Evolutionary conservation across 257 asterid genomes (phyloP).

Genomic region (Salvia miltiorrhiza): DNA sequence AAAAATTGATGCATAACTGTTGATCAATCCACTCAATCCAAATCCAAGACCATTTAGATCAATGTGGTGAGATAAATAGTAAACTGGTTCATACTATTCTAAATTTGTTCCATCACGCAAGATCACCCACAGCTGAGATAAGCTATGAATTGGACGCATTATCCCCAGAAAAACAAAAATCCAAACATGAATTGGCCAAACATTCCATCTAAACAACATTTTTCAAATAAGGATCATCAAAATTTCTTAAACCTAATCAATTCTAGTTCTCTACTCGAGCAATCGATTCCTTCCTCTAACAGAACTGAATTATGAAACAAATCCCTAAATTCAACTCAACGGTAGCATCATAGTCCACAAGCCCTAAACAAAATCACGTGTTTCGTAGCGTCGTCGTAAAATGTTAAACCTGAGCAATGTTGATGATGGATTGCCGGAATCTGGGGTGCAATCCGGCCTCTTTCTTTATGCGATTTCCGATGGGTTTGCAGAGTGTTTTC

Average conservation of each 20-base stretch:
- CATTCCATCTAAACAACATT: neutral
- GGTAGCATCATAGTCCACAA: neutral
- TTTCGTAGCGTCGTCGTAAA: neutral
- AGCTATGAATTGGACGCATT: neutral
- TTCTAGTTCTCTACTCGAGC: neutral
- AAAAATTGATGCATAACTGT: neutral
- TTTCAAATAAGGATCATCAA: neutral
- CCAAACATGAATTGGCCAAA: neutral
- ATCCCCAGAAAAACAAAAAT: neutral
- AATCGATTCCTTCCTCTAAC: neutral
- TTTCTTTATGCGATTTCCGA: constrained; percentile 74
- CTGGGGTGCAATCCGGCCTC: constrained; percentile 67
- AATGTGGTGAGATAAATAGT: neutral
- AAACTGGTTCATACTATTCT: no score
- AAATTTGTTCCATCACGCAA: neutral
- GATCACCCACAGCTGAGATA: neutral
- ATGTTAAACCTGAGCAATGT: constrained; percentile 67
- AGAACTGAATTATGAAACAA: neutral
- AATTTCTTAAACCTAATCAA: neutral
- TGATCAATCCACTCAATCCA: neutral
- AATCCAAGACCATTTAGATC: neutral
- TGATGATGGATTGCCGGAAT: constrained; percentile 65
- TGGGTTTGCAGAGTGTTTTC: constrained; percentile 72
- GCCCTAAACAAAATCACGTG: neutral
- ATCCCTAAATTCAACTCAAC: neutral